Percentiles rank a stretch among this genome's conserved stretches.
These are phyloP conservation scores for Neopestalotiopsis sp. DNA, from an alignment of 2,329 filamentous ascomycete genomes.

Conservation along the genomic window DNA sequence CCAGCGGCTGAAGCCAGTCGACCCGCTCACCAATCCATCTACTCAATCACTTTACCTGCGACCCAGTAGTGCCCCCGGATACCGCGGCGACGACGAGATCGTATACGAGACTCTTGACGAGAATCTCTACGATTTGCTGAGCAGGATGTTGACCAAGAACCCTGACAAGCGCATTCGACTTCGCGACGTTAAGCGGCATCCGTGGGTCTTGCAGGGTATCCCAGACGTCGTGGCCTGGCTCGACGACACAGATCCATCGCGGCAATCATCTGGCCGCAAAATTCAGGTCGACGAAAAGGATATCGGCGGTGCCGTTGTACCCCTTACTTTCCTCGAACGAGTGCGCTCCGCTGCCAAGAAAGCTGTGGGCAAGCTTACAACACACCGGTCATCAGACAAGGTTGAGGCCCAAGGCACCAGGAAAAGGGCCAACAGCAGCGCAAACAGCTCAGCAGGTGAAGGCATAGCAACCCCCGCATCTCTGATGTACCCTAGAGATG, in stretches of 20 bases:
- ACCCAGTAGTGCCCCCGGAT: constrained; percentile 64
- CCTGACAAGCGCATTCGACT: constrained; percentile 87
- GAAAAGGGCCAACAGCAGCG: constrained; percentile 64
- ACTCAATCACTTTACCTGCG: constrained; percentile 61
- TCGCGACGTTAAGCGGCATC: constrained; percentile 90
- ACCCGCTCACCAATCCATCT: constrained; percentile 61
- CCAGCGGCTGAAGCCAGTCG: constrained; percentile 78
- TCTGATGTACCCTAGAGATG: constrained; percentile 57
- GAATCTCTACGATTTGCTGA: constrained; percentile 77
- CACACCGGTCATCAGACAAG: constrained; percentile 59
- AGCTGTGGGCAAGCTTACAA: constrained; percentile 66
- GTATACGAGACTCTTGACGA: constrained; percentile 87
- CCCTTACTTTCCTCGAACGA: constrained; percentile 84
- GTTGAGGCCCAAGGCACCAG: constrained; percentile 56
- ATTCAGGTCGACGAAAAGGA: constrained; percentile 94
- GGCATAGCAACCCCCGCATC: constrained; percentile 52
- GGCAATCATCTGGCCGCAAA: constrained; percentile 77
- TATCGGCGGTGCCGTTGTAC: constrained; percentile 87
- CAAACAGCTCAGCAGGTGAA: constrained; percentile 67
- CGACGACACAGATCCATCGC: constrained; percentile 88
- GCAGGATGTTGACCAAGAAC: constrained; percentile 84
- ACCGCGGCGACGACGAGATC: constrained; percentile 78
- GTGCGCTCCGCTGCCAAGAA: constrained; percentile 80
- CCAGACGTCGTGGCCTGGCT: constrained; percentile 80
- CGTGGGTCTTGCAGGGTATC: constrained; percentile 85